Evolutionary conservation across 768 basidiomycete genomes (phyloP), one percentile per base, ranked within the genome.

Genomic region (Lactarius trivialis): DNA sequence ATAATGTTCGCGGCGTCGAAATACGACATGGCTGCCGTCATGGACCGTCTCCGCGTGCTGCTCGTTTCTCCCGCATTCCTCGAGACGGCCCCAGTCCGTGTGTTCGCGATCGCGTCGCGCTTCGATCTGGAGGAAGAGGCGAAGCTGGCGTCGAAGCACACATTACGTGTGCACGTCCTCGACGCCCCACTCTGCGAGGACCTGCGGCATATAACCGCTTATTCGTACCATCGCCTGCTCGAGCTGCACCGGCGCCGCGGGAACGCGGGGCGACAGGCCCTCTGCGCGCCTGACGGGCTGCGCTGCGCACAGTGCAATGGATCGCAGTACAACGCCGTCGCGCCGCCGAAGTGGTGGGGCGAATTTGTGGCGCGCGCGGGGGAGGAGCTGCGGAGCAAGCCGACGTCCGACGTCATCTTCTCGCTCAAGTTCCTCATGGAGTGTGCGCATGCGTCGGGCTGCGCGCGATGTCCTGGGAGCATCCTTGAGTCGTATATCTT

Each of bases 281-380:
- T 89, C 8, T 73, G 76, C 61, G 69, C 75, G 21, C 74, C 81
- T 0, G 76, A 78, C 3, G 76, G 81, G 36, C 68, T 86, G 65
- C 83, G 82, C 71, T 89, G 89, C 72, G 80, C 84, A 74, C 82
- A 85, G 63, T 90, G 86, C 67, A 88, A 85, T 43, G 82, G 82
- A 71, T 69, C 73, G 15, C 72, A 70, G 60, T 76, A 75, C 64
- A 75, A 77, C 2, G 73, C 77, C 55, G 75, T 81, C 60, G 74
- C 75, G 6, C 76, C 78, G 6, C 88, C 89, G 24, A 80, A 79
- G 71, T 89, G 87, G 88, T 90, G 87, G 88, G 69, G 70, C 24
- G 81, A 82, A 63, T 91, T 82, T 67, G 79, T 81, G 70, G 78
- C 70, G 69, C 69, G 75, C 60, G 88, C 86, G 39, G 79, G 69